phyloP scores from a whole-genome alignment of 2,329 filamentous ascomycete genomes.

The Nothophaeocryptopus gaeumannii region DNA sequence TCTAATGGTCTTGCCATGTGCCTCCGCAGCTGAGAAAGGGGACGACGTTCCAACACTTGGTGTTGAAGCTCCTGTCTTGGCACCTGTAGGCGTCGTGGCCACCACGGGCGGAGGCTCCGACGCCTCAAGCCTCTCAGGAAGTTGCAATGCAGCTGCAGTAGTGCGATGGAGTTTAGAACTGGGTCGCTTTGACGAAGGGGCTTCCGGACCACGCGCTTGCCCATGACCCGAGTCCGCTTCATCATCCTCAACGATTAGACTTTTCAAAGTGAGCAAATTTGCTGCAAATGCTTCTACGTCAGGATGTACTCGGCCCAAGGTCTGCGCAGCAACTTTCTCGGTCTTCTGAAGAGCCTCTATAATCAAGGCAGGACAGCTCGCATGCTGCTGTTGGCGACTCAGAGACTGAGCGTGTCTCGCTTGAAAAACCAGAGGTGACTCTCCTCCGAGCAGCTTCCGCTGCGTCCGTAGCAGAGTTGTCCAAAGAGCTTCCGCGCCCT shows the following conservation, averaged over 20 bases:
- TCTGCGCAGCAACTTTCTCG: constrained; percentile 5
- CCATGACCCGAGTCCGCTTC: too few relatives aligned
- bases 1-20: too few relatives aligned
- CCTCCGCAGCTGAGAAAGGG: not conserved
- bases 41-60: too few relatives aligned
- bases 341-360: constrained; percentile 6
- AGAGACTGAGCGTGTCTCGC: constrained; percentile 6
- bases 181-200: too few relatives aligned
- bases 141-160: too few relatives aligned
- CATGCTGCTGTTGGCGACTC: constrained; percentile 7
- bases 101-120: too few relatives aligned
- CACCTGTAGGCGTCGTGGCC: too few relatives aligned
- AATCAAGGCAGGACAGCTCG: not conserved
- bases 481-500: constrained; percentile 14
- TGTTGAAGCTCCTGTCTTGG: too few relatives aligned
- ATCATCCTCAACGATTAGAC: not conserved
- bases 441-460: constrained; percentile 11
- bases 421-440: constrained; percentile 12
- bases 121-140: too few relatives aligned
- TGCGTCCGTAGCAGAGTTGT: constrained; percentile 5
- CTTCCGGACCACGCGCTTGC: too few relatives aligned
- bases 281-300: constrained; percentile 10
- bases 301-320: constrained; percentile 10
- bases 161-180: too few relatives aligned
- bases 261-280: constrained; percentile 8